Conservation (phyloP, 345 rosid species). For the Cardamine chenopodiifolia region DNA sequence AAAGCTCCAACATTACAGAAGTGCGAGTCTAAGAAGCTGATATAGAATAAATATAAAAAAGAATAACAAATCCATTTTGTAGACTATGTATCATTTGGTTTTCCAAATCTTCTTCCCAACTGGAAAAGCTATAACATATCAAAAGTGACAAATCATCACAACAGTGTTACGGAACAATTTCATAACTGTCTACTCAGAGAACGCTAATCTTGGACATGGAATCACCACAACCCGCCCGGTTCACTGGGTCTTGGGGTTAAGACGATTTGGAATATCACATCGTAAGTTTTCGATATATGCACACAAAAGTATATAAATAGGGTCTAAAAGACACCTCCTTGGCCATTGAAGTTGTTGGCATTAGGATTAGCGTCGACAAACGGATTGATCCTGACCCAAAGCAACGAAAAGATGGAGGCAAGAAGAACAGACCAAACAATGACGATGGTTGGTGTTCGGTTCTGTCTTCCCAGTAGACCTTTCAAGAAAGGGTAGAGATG, state of each 20-base stretch:
- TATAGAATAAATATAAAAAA: constrained; percentile 13
- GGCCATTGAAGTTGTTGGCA: constrained; percentile 58
- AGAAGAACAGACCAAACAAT: constrained; percentile 98
- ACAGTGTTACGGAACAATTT: constrained; percentile 25
- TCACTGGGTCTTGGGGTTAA: neutral
- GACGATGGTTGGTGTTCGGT: constrained; percentile 96
- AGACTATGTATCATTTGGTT: constrained; percentile 31
- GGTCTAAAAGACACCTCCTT: constrained; percentile 63
- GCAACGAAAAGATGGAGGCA: constrained; percentile 97
- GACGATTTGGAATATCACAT: constrained; percentile 20
- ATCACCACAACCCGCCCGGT: constrained; percentile 2
- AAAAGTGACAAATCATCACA: constrained; percentile 7
- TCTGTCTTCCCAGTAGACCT: constrained; percentile 95
- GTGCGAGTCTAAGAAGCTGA: constrained; percentile 9
- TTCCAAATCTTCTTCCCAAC: constrained; percentile 23
- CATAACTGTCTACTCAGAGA: constrained; percentile 22
- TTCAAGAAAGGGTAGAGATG: constrained; percentile 98
- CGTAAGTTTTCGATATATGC: constrained; percentile 27
- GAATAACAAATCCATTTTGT: constrained; percentile 23
- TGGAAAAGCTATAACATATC: constrained; percentile 14
- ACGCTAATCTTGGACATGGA: constrained; percentile 23
- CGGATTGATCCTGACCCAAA: constrained; percentile 97
- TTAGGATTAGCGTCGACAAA: constrained; percentile 58
- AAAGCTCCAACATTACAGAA: constrained; percentile 26
- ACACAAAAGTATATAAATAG: constrained; percentile 38